Percentiles rank a stretch among this genome's conserved stretches.
Evolutionary conservation across 805 yeast species (phyloP).

Genomic region (Schizosaccharomyces pombe): DNA sequence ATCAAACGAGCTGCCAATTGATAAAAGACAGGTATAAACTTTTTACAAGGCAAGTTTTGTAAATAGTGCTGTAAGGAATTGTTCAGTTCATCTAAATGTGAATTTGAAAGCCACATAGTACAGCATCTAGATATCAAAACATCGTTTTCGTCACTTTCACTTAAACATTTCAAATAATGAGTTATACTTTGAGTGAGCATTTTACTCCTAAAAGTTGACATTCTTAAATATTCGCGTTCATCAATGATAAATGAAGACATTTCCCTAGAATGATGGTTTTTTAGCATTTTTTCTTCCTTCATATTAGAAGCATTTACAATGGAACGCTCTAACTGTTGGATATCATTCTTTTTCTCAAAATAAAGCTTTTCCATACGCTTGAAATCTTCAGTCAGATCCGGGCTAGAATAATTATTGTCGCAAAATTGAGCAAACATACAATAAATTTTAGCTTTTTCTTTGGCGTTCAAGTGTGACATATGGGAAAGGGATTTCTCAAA

Average conservation of each 20-base stretch:
- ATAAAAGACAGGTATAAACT: slow-evolving; percentile 55
- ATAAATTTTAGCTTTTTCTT: background rate
- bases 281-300: slow-evolving; percentile 30
- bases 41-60: slow-evolving; percentile 27
- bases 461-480: background rate
- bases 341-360: slow-evolving; percentile 6
- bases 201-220: slow-evolving; percentile 19
- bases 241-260: slow-evolving; percentile 24
- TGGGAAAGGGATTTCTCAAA: background rate
- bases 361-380: slow-evolving; percentile 18
- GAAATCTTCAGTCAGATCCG: slow-evolving; percentile 24
- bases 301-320: slow-evolving; percentile 18
- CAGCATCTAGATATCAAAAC: slow-evolving; percentile 53
- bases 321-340: slow-evolving; percentile 26
- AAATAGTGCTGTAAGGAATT: slow-evolving; percentile 20
- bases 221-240: slow-evolving; percentile 20
- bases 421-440: background rate
- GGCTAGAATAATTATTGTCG: slow-evolving; percentile 29
- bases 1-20: slow-evolving; percentile 47
- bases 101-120: slow-evolving; percentile 58
- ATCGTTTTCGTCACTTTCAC: slow-evolving; percentile 21
- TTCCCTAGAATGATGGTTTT: slow-evolving; percentile 11
- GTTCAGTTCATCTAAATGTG: slow-evolving; percentile 24
- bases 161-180: slow-evolving; percentile 35
- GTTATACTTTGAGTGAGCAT: slow-evolving; percentile 32